A percentile compares a stretch with the other conserved stretches of the same genome.
Evolutionary conservation across 1,139 yeast genomes (phyloP).

Genomic region (Hemisphaericaspora xylanilytica): DNA sequence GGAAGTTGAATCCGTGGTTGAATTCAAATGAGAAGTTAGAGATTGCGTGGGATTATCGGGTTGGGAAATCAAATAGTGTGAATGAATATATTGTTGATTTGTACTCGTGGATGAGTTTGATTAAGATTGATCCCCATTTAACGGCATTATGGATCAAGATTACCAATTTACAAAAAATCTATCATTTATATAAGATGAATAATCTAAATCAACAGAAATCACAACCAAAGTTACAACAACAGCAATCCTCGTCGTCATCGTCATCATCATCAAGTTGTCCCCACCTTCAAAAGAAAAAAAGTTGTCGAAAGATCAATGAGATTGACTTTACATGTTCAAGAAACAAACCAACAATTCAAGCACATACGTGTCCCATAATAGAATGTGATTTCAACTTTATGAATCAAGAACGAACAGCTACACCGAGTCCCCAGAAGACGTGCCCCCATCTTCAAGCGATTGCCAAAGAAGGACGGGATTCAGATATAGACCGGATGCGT

Average conservation of each 20-base stretch:
- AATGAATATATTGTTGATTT: constrained; percentile 11
- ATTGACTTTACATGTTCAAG: constrained; percentile 31
- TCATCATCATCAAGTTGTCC: too few relatives aligned
- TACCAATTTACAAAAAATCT: constrained; percentile 40
- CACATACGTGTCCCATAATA: constrained; percentile 39
- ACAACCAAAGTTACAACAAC: constrained; percentile 3
- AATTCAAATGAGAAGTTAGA: constrained; percentile 18
- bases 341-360: too few relatives aligned
- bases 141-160: constrained; percentile 44
- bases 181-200: constrained; percentile 37
- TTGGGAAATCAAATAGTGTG: constrained; percentile 4
- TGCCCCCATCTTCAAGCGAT: constrained; percentile 4
- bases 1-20: constrained; percentile 18
- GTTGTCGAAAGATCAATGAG: constrained; percentile 16
- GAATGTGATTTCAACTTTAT: constrained; percentile 42
- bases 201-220: constrained; percentile 8
- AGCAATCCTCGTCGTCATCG: too few relatives aligned
- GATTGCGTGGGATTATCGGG: constrained; percentile 19
- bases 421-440: constrained; percentile 12
- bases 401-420: constrained; percentile 22
- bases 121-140: constrained; percentile 42
- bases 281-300: constrained; percentile 9
- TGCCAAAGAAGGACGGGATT: not conserved
- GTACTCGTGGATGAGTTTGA: constrained; percentile 42
- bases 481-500: not conserved